Conservation (phyloP, 768 basidiomycete genomes). For the Lactifluus subvellereus region DNA sequence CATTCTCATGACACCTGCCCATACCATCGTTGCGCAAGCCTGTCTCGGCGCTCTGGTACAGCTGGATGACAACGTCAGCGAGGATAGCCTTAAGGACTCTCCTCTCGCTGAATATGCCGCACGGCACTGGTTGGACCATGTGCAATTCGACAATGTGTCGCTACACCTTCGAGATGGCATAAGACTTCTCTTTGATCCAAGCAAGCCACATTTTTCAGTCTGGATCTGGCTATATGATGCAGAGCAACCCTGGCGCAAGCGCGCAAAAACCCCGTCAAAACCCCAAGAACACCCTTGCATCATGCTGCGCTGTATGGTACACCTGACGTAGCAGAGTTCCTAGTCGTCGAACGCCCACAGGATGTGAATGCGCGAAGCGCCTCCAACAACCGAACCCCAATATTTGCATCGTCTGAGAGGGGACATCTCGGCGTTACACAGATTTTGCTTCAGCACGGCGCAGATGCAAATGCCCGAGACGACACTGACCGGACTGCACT, state of each 20-base stretch:
- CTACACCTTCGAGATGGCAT: neutral
- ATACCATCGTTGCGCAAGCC: neutral
- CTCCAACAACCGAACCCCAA: neutral
- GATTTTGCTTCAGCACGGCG: no score
- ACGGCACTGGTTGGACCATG: neutral
- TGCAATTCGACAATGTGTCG: neutral
- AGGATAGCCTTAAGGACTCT: neutral
- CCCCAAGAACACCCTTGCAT: neutral
- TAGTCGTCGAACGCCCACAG: neutral
- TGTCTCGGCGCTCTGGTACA: neutral
- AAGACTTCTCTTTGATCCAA: neutral
- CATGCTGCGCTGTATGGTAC: neutral
- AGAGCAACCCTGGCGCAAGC: neutral
- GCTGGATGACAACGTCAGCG: neutral
- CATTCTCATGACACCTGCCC: neutral
- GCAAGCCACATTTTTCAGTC: neutral
- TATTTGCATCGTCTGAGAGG: no score
- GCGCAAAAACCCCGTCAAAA: neutral
- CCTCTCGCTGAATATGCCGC: constrained; percentile 5
- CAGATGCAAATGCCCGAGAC: no score
- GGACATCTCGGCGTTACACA: no score
- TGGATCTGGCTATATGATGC: constrained; percentile 5
- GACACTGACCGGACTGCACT: no score
- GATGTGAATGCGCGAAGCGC: neutral
- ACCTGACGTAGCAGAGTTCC: neutral